phyloP scores from a whole-genome alignment of 305 asterid species.

The Fraxinus floribunda region DNA sequence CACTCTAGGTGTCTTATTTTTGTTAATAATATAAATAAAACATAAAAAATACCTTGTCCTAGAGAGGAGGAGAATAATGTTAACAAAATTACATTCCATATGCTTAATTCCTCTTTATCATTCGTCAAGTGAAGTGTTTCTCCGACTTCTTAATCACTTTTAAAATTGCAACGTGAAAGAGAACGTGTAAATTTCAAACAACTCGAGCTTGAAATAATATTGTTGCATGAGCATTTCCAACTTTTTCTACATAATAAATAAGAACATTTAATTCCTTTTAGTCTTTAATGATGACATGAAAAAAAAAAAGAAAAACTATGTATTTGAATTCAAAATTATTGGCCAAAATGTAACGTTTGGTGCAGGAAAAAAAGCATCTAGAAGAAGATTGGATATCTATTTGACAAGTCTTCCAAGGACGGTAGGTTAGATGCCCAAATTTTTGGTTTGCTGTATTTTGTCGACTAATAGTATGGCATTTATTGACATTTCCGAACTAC shows the following conservation, averaged over 20 bases:
- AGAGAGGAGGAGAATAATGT: background rate
- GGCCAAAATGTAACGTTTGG: background rate
- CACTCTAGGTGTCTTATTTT: background rate
- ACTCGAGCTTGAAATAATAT: background rate
- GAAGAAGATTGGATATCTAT: constrained; percentile 9
- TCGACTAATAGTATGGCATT: constrained; percentile 25
- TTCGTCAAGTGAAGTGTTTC: background rate
- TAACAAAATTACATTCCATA: background rate
- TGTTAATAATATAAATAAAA: too few species aligned
- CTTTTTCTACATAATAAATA: background rate
- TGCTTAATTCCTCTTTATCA: background rate
- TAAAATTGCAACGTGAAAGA: background rate
- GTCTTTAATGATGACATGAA: background rate
- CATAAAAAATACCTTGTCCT: background rate
- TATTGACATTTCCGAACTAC: constrained; percentile 12
- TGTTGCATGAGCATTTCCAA: background rate
- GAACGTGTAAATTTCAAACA: background rate
- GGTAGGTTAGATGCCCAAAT: constrained; percentile 25
- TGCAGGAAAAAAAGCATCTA: constrained; percentile 17
- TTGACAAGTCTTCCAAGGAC: constrained; percentile 3
- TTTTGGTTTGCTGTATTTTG: constrained; percentile 18
- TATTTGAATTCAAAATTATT: background rate
- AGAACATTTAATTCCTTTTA: background rate
- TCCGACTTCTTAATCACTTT: too few species aligned
- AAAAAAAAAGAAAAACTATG: background rate